phyloP scores from a whole-genome alignment of 306 rosid species.

The Myrica gale region DNA sequence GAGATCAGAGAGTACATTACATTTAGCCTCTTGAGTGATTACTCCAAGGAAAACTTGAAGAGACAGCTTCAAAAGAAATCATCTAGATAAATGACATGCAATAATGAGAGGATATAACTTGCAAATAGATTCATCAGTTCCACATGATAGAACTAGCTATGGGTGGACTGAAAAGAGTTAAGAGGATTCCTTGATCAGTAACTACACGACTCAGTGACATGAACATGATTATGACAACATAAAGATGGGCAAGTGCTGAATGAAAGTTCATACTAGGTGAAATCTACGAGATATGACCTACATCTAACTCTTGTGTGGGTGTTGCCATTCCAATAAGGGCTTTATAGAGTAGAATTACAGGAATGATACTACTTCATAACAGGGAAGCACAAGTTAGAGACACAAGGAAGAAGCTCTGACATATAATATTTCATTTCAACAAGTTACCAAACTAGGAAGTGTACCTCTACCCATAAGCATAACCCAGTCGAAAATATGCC shows the following conservation, averaged over 20 bases:
- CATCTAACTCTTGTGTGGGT: neutral
- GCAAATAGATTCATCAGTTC: neutral
- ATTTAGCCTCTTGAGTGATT: neutral
- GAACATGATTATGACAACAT: neutral
- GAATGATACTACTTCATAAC: neutral
- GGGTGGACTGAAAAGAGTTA: neutral
- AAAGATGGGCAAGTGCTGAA: neutral
- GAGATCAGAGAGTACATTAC: neutral
- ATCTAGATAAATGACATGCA: neutral
- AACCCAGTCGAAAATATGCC: constrained; percentile 71
- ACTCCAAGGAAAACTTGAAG: neutral
- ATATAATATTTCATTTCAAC: neutral
- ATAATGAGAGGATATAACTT: neutral
- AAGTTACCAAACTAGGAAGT: neutral
- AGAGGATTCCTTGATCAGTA: neutral
- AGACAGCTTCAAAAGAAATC: constrained; percentile 3
- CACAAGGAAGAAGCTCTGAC: neutral
- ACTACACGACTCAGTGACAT: neutral
- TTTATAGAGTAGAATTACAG: neutral
- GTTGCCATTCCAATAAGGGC: neutral
- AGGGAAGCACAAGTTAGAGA: neutral
- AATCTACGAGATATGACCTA: neutral
- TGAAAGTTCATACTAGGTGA: neutral
- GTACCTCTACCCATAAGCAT: constrained; percentile 82
- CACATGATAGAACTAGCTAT: neutral